phyloP scores from a whole-genome alignment of 2,329 filamentous ascomycete species.

The Metarhizium rileyi region DNA sequence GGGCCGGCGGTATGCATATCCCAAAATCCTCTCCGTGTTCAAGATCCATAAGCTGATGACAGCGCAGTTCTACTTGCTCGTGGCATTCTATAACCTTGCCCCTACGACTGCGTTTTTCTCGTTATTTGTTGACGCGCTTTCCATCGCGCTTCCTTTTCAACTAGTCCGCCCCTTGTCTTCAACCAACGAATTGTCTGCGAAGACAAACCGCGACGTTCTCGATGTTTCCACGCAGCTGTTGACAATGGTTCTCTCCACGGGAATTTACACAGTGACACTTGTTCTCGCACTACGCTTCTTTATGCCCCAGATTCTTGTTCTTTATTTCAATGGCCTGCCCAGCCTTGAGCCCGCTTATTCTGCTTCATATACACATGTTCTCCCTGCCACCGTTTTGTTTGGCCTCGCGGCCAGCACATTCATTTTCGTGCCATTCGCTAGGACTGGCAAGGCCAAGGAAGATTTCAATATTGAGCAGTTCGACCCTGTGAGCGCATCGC shows the following conservation, averaged over 20 bases:
- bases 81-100: conserved; percentile 66
- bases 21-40: neutral
- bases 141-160: conserved; percentile 63
- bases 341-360: conserved; percentile 59
- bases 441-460: conserved; percentile 36
- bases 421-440: conserved; percentile 62
- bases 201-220: conserved; percentile 55
- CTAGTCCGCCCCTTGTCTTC: conserved; percentile 60
- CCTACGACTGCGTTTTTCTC: conserved; percentile 49
- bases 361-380: conserved; percentile 48
- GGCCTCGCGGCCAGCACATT: conserved; percentile 66
- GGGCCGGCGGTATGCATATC: conserved; percentile 49
- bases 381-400: conserved; percentile 48
- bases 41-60: neutral
- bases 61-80: conserved; percentile 58
- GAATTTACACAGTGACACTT: conserved; percentile 66
- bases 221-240: conserved; percentile 54
- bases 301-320: conserved; percentile 62
- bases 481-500: conserved; percentile 52
- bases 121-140: conserved; percentile 57
- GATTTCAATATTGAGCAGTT: conserved; percentile 45
- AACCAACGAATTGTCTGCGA: conserved; percentile 47
- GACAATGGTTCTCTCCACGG: conserved; percentile 58
- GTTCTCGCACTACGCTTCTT: conserved; percentile 59
- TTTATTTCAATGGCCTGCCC: conserved; percentile 63